These are phyloP conservation scores for Tolypocladium ophioglossoides DNA, from an alignment of 2,329 filamentous ascomycete genomes.

Conservation along the genomic window DNA sequence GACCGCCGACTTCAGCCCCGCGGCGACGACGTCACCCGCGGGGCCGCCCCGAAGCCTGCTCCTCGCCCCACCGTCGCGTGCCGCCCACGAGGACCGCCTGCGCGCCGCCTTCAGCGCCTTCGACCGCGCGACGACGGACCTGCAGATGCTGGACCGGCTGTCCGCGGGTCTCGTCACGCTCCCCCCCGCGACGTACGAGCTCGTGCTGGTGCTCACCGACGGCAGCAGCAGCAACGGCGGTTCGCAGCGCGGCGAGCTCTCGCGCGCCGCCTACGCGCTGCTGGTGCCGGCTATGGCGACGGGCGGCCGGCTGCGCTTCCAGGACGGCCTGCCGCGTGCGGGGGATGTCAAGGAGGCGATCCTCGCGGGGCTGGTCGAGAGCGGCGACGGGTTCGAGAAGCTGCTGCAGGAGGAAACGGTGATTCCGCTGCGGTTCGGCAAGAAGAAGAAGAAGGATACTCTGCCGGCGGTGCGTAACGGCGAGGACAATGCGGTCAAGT, in stretches of 20 bases:
- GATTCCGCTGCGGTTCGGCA: conserved; percentile 35
- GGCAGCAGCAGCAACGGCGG: conserved; percentile 53
- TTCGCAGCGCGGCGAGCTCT: conserved; percentile 43
- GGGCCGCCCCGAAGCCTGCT: conserved; percentile 55
- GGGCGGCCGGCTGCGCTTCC: conserved; percentile 56
- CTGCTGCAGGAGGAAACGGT: conserved; percentile 51
- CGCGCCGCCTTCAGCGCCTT: conserved; percentile 59
- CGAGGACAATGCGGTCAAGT: conserved; percentile 42
- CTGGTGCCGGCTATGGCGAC: conserved; percentile 62
- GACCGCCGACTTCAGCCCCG: conserved; percentile 39
- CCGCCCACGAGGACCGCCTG: conserved; percentile 72
- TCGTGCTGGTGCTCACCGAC: conserved; percentile 71
- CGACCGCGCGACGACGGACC: conserved; percentile 68
- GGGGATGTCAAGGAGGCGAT: conserved; percentile 64
- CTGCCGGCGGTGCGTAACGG: conserved; percentile 34
- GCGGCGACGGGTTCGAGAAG: conserved; percentile 60
- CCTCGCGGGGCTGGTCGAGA: conserved; percentile 64
- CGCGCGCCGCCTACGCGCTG: conserved; percentile 54
- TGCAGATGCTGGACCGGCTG: conserved; percentile 96
- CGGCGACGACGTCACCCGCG: conserved; percentile 12
- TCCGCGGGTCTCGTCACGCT: conserved; percentile 71
- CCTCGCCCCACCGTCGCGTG: conserved; percentile 81
- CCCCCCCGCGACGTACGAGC: conserved; percentile 67
- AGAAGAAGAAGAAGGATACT: conserved; percentile 23
- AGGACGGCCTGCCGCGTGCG: conserved; percentile 49